These are phyloP conservation scores for Babesia bovis DNA, from an alignment of 169 alveolate species.

Conservation along the genomic window DNA sequence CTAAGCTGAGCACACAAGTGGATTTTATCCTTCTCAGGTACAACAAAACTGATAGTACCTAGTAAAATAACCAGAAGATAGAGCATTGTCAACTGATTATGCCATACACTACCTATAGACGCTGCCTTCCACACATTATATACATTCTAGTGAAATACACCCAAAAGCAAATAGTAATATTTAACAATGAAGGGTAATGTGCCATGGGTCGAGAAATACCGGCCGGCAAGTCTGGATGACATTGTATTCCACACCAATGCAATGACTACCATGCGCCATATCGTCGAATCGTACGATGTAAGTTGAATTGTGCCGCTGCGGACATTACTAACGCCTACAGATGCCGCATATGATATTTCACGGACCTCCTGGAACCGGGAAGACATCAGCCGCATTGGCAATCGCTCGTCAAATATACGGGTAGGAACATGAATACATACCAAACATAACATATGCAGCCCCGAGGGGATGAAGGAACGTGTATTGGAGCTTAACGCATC, in stretches of 20 bases:
- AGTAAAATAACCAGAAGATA: background rate
- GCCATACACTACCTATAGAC: conserved; percentile 1
- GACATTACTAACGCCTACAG: conserved; percentile 20
- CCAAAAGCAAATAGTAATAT: too few relatives aligned
- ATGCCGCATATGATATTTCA: conserved; percentile 94
- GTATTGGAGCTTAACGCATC: conserved; percentile 98
- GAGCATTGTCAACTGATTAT: conserved; percentile 15
- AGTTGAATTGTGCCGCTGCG: background rate
- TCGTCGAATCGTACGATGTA: conserved; percentile 70
- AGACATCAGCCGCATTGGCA: conserved; percentile 96
- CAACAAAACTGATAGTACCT: background rate
- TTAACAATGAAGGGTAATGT: conserved; percentile 57
- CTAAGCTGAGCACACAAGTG: conserved; percentile 48
- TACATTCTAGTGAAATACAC: background rate
- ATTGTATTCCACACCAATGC: conserved; percentile 81
- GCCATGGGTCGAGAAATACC: conserved; percentile 85
- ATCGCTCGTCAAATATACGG: conserved; percentile 93
- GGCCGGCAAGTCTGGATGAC: conserved; percentile 79
- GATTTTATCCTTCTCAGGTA: background rate
- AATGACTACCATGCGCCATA: conserved; percentile 76
- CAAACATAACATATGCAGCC: conserved; percentile 38
- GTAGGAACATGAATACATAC: conserved; percentile 24
- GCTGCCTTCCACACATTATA: conserved; percentile 14
- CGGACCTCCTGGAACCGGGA: conserved; percentile 99
- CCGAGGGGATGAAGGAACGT: conserved; percentile 88